phyloP scores from a whole-genome alignment of 768 basidiomycete species.

The Xanthoconium purpureum region DNA sequence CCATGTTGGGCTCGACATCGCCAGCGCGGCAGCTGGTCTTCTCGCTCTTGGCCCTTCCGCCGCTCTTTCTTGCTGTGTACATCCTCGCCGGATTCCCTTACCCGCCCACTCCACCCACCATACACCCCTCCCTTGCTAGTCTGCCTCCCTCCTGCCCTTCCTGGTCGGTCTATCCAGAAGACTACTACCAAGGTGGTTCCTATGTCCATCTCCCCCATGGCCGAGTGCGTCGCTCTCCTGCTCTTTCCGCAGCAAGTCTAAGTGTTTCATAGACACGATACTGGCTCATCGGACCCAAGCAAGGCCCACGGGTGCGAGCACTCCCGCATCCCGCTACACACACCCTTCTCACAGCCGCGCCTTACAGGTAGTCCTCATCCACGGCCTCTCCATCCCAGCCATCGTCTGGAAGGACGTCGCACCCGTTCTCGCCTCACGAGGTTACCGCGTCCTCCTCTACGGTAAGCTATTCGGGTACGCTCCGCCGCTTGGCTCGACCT shows the following conservation, averaged over 20 bases:
- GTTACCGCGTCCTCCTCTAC: conserved; percentile 74
- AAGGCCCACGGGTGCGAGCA: conserved; percentile 56
- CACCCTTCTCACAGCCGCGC: conserved; percentile 1
- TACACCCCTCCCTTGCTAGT: conserved; percentile 59
- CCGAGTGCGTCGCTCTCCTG: conserved; percentile 37
- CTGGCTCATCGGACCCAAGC: conserved; percentile 72
- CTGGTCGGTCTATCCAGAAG: conserved; percentile 72
- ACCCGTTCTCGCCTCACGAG: conserved; percentile 55
- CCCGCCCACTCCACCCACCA: conserved; percentile 46
- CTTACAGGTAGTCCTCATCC: conserved; percentile 66
- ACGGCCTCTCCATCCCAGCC: conserved; percentile 74
- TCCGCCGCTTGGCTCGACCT: neutral
- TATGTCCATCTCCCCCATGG: conserved; percentile 69
- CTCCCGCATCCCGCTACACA: neutral
- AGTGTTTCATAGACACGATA: conserved; percentile 59
- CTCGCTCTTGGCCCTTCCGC: conserved; percentile 57
- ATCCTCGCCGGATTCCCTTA: conserved; percentile 65
- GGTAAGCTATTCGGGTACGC: conserved; percentile 38
- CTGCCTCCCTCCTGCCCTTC: conserved; percentile 53
- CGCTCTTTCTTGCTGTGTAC: conserved; percentile 57
- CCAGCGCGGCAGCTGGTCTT: conserved; percentile 19
- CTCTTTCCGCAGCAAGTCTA: neutral
- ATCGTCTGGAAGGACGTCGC: conserved; percentile 78
- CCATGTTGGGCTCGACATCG: conserved; percentile 12
- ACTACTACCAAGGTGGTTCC: conserved; percentile 56